A percentile compares a stretch with the other conserved stretches of the same genome.
phyloP scores from a whole-genome alignment of 1,284 basidiomycete species.

The Termitomyces sp. region DNA sequence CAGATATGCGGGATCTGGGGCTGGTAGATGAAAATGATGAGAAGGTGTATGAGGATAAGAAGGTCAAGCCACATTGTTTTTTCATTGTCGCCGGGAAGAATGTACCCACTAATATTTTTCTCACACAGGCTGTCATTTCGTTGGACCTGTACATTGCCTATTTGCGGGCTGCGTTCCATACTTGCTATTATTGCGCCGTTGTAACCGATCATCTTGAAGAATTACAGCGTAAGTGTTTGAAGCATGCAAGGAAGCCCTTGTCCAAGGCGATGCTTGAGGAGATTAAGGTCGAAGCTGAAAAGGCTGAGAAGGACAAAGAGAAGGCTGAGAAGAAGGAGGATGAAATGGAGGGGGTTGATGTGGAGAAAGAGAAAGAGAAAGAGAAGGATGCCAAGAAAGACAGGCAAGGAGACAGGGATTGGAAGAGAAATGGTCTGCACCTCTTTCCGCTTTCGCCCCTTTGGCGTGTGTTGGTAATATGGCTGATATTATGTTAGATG shows the following conservation, averaged over 20 bases:
- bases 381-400: conserved; percentile 34
- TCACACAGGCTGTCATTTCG: conserved; percentile 57
- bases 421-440: conserved; percentile 63
- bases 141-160: conserved; percentile 85
- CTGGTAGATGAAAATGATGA: conserved; percentile 55
- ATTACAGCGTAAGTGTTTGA: conserved; percentile 88
- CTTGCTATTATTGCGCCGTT: conserved; percentile 94
- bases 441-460: conserved; percentile 2
- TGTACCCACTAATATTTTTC: conserved; percentile 1
- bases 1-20: conserved; percentile 60
- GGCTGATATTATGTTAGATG: conserved; percentile 45
- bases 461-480: conserved; percentile 12
- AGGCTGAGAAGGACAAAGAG: conserved; percentile 36
- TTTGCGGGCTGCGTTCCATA: conserved; percentile 79
- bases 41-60: conserved; percentile 58
- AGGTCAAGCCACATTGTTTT: conserved; percentile 41
- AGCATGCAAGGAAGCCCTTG: conserved; percentile 77
- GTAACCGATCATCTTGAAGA: conserved; percentile 90
- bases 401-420: conserved; percentile 47
- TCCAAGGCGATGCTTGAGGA: conserved; percentile 55
- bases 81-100: conserved; percentile 6
- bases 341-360: conserved; percentile 33
- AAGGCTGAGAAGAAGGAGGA: conserved; percentile 32
- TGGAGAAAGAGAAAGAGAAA: conserved; percentile 36
- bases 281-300: conserved; percentile 35